Evolutionary conservation across 257 asterid genomes (phyloP).

Genomic region (Eucommia ulmoides): DNA sequence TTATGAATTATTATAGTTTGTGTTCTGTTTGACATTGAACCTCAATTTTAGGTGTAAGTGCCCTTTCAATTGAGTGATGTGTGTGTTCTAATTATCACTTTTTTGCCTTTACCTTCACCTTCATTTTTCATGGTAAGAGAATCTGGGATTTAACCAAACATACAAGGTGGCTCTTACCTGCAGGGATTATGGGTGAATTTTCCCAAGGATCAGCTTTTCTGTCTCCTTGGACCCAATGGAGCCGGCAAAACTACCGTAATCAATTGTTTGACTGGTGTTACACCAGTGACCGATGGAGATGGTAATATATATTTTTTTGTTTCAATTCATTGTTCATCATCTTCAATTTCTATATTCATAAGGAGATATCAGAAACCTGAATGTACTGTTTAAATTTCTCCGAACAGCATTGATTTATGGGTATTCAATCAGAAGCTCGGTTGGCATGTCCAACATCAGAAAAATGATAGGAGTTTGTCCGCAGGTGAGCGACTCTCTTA

Average conservation of each 20-base stretch:
- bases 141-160: conserved; percentile 3
- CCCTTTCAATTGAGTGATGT: neutral
- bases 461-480: conserved; percentile 95
- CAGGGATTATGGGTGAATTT: conserved; percentile 95
- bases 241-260: conserved; percentile 95
- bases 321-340: conserved; percentile 5
- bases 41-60: neutral
- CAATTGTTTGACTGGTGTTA: conserved; percentile 85
- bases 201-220: conserved; percentile 85
- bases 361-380: too few relatives aligned
- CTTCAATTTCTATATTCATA: too few relatives aligned
- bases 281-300: conserved; percentile 87
- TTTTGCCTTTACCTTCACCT: neutral
- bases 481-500: conserved; percentile 46
- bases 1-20: too few relatives aligned
- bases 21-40: too few relatives aligned
- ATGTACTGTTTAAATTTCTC: too few relatives aligned
- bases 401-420: conserved; percentile 77
- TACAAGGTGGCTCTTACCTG: conserved; percentile 10
- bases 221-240: conserved; percentile 97
- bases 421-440: conserved; percentile 66
- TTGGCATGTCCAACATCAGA: conserved; percentile 72
- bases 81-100: neutral
- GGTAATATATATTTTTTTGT: conserved; percentile 33
- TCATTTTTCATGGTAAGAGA: neutral